Base-by-base conservation (phyloP, 768 basidiomycete species). In the Termitomyces sp. region DNA sequence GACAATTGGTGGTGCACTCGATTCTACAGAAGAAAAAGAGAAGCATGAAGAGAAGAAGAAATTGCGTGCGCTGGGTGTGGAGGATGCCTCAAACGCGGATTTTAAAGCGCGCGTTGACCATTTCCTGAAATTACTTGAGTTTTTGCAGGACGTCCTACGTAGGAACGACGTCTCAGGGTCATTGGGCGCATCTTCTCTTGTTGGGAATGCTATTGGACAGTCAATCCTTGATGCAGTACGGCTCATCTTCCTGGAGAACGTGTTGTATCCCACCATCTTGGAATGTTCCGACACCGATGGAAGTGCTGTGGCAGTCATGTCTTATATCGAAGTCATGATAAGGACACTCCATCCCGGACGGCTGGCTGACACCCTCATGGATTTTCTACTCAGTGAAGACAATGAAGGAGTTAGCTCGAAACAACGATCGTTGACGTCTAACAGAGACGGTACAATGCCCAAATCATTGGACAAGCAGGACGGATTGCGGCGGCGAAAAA, bases 281-380 rank as follows among this genome's bases (percentile, higher is more conserved):
- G 95, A 98, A 69, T 95, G 93, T 72, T 95, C 95, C 0, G 91
- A 93, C 61, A 69, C 79, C 5, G 96, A 98, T 69, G 96, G 96
- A n/a, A 96, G 94, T 61, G 91, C 95, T 0, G 89, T 97, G 2
- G 95, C 96, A 10, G 95, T 98, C 56, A 86, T 98, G 83, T 93
- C 91, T 16, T 98, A 98, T 69, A 86, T 98, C 63, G 93, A 97
- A 64, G 83, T 93, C 66, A 89, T 93, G 81, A 79, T 94, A 55
- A 81, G 85, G 58, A 91, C 88, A 0, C 79, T 95, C 5, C 79
- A 83, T 38, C 78, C 83, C 26, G 88, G 87, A 1, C 82, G 80
- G 52, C 79, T 96, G 43, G 83, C 82, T 16, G 83, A 88, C 49
- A 77, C 89, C 26, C 74, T 96, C 16, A 79, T 95, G 44, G 78